Percentiles rank a stretch among this genome's conserved stretches.
phyloP scores from a whole-genome alignment of 2,329 filamentous ascomycete species.

The Trichophyton verrucosum region DNA sequence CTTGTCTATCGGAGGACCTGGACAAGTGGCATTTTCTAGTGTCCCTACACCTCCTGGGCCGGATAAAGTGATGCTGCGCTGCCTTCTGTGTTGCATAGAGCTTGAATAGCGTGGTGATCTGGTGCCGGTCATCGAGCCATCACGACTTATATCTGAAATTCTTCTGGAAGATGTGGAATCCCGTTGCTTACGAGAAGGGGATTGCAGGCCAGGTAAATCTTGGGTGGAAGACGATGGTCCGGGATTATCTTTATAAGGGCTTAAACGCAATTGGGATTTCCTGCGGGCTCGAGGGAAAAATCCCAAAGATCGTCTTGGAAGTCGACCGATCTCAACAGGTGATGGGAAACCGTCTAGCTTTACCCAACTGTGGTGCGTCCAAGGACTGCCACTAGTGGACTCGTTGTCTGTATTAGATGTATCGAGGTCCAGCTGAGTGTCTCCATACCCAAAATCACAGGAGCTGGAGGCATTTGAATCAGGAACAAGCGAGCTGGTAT shows the following conservation, averaged over 20 bases:
- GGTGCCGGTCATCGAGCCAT: constrained; percentile 21
- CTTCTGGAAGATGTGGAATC: constrained; percentile 18
- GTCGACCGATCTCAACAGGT: constrained; percentile 73
- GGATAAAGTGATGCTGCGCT: constrained; percentile 50
- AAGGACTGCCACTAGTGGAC: constrained; percentile 46
- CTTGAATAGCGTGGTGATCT: constrained; percentile 27
- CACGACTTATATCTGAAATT: constrained; percentile 17
- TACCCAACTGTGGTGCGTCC: constrained; percentile 86
- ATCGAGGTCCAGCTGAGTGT: neutral
- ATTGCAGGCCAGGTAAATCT: constrained; percentile 53
- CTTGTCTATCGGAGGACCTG: constrained; percentile 69
- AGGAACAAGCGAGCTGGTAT: constrained; percentile 2
- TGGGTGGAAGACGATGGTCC: constrained; percentile 21
- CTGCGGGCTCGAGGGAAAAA: constrained; percentile 86
- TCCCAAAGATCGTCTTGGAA: constrained; percentile 67
- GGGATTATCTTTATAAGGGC: neutral
- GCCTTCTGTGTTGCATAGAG: constrained; percentile 30
- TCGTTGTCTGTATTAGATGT: neutral
- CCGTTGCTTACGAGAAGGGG: constrained; percentile 28
- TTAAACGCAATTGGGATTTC: constrained; percentile 49
- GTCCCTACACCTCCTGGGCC: constrained; percentile 84
- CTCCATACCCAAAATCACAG: neutral
- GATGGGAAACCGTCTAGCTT: constrained; percentile 57
- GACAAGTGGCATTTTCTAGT: constrained; percentile 41
- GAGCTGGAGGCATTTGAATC: neutral